Percentiles rank a stretch among this genome's conserved stretches.
Conservation (phyloP, 1,284 basidiomycete genomes). For the Puccinia hordei region DNA sequence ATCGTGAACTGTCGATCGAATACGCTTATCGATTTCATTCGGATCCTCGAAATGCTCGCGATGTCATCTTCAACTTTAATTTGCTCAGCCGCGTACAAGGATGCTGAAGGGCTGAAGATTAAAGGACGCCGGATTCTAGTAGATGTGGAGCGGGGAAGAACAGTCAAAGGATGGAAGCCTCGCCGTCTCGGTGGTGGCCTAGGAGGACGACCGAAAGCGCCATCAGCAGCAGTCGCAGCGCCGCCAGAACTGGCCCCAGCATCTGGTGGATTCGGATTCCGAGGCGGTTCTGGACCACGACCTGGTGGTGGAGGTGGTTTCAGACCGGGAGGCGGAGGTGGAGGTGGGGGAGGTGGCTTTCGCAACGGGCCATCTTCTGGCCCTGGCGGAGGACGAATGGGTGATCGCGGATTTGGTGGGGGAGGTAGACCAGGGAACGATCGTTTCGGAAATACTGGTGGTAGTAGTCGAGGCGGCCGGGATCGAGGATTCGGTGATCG, state of each 20-base stretch:
- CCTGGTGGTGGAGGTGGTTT: constrained; percentile 60
- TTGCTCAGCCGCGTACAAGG: constrained; percentile 87
- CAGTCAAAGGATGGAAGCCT: constrained; percentile 98
- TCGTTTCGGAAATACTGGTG: constrained; percentile 50
- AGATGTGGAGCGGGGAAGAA: constrained; percentile 95
- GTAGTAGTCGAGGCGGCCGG: constrained; percentile 49
- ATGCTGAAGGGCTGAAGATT: constrained; percentile 95
- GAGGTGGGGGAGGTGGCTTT: constrained; percentile 53
- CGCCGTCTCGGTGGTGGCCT: constrained; percentile 90
- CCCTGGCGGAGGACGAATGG: constrained; percentile 29
- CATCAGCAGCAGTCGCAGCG: constrained; percentile 55
- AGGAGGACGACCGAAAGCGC: constrained; percentile 87
- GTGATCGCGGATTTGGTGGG: constrained; percentile 54
- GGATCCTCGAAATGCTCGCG: not conserved
- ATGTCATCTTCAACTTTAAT: not conserved
- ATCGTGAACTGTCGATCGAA: not conserved
- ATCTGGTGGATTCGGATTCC: constrained; percentile 52
- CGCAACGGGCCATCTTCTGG: constrained; percentile 20
- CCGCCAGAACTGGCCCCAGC: constrained; percentile 12
- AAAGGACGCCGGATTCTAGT: constrained; percentile 92
- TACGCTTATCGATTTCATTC: constrained; percentile 25
- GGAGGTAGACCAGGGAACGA: constrained; percentile 57
- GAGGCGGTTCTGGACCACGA: constrained; percentile 59
- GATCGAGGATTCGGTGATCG: constrained; percentile 51
- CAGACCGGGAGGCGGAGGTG: constrained; percentile 61